These are phyloP conservation scores for Aspergillus melleus DNA, from an alignment of 2,329 filamentous ascomycete species.

Conservation along the genomic window DNA sequence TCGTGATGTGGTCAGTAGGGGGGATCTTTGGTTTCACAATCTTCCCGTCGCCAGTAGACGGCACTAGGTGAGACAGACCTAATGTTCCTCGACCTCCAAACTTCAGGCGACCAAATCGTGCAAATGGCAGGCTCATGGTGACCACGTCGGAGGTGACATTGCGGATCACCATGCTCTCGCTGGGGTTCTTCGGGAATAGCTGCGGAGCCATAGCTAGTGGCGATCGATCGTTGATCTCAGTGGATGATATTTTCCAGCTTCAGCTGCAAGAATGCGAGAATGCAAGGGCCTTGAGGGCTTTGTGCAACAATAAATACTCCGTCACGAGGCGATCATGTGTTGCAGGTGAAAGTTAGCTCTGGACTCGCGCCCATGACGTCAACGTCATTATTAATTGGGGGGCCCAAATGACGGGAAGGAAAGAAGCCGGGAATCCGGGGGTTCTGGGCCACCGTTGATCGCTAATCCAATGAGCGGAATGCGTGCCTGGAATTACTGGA, in stretches of 20 bases:
- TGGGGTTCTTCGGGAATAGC: constrained; percentile 69
- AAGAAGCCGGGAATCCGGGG: too few relatives aligned
- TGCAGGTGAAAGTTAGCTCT: neutral
- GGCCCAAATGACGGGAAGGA: too few relatives aligned
- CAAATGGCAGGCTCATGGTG: constrained; percentile 69
- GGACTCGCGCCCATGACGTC: constrained; percentile 7
- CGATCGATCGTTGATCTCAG: neutral
- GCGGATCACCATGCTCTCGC: constrained; percentile 86
- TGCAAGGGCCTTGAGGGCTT: neutral
- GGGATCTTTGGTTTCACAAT: neutral
- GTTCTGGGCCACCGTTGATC: too few relatives aligned
- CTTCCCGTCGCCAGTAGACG: neutral
- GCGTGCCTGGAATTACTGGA: neutral
- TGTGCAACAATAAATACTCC: neutral
- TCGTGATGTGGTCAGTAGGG: neutral
- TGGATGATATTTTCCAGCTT: neutral
- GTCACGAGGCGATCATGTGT: constrained; percentile 9
- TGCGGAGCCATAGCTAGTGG: constrained; percentile 35
- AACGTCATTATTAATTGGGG: neutral
- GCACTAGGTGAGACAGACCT: constrained; percentile 52
- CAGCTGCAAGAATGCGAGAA: too few relatives aligned
- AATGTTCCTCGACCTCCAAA: constrained; percentile 86
- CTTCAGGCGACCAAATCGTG: constrained; percentile 74
- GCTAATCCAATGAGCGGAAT: too few relatives aligned
- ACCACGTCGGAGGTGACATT: constrained; percentile 73